Base-by-base conservation (phyloP, 441 rosid genomes). In the Adansonia madagascariensis region DNA sequence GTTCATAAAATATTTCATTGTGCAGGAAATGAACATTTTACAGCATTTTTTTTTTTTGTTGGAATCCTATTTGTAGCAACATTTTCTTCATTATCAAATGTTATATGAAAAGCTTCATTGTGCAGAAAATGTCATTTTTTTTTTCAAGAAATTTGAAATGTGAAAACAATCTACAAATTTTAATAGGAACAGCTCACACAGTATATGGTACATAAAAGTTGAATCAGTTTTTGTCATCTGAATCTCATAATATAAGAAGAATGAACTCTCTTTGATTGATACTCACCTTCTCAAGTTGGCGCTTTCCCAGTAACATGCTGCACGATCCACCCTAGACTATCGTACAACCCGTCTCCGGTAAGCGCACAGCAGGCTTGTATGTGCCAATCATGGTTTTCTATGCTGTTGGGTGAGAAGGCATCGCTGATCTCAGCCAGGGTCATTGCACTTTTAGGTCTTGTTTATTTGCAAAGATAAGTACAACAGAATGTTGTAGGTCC, bases 371-470 rank as follows among this genome's bases (percentile, higher is more conserved):
- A 92, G 55, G 98, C 89, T 89, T 94, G 98, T 71, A 92, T 96
- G 80, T 96, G 99, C 98, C 97, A 94, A 77, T 96, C 97, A 73
- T 96, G 97, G 80, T 87, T 94, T 89, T 94, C 91, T 78, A 94
- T 94, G 84, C 92, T 86, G 57, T 91, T 98, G 75, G 94, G 98
- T 60, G 95, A 91, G 14, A 92, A 93, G 20, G 93, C 93, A 77
- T 94, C 99, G 0, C 97, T 91, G 63, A 92, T 92, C 80, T 94
- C 97, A 31, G 94, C 93, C 0, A 95, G 97, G 74, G 92, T 87
- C 99, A 94, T 95, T 6, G 98, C 98, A 63, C 98, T 83, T 94
- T 94, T 47, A 95, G 82, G 76, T 95, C 99, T 56, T 95, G 99
- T 80, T 95, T 95, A 85, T 95, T 94, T 76, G 98, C 98, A 70